These are phyloP conservation scores for Kodamaea sagamina DNA, from an alignment of 805 yeast genomes.

Conservation along the genomic window DNA sequence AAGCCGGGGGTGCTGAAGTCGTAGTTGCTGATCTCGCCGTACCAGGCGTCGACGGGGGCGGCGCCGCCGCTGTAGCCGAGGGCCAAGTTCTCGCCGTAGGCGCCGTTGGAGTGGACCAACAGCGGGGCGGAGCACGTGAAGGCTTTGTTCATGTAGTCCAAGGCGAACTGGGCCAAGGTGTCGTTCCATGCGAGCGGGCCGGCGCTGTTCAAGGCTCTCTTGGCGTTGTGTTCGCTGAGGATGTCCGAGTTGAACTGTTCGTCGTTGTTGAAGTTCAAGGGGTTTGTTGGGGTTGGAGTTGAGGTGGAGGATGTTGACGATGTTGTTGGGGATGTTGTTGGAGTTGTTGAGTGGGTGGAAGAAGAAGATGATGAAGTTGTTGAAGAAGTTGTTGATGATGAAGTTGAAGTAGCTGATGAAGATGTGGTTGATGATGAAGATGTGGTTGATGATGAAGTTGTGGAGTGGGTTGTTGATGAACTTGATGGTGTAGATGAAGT, in stretches of 20 bases:
- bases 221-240: slow-evolving; percentile 33
- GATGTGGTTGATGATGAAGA: neutral
- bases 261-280: slow-evolving; percentile 19
- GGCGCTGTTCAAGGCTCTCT: slow-evolving; percentile 33
- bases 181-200: slow-evolving; percentile 33
- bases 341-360: neutral
- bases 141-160: slow-evolving; percentile 26
- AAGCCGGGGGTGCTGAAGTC: slow-evolving; percentile 20
- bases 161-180: slow-evolving; percentile 33
- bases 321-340: neutral
- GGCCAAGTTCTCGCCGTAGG: slow-evolving; percentile 43
- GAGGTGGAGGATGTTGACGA: neutral
- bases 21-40: slow-evolving; percentile 35
- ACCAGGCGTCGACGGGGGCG: slow-evolving; percentile 41
- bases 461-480: no score
- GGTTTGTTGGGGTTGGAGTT: slow-evolving; percentile 2
- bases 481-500: neutral
- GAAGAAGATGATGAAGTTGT: slow-evolving; percentile 9
- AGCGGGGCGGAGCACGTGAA: slow-evolving; percentile 36
- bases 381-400: slow-evolving; percentile 15
- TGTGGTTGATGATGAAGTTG: no score
- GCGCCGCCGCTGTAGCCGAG: slow-evolving; percentile 35
- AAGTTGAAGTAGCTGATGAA: slow-evolving; percentile 10
- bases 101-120: slow-evolving; percentile 37
- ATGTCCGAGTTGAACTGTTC: slow-evolving; percentile 27